A percentile compares a stretch with the other conserved stretches of the same genome.
phyloP scores from a whole-genome alignment of 2,329 filamentous ascomycete species.

The Colletotrichum liaoningense region DNA sequence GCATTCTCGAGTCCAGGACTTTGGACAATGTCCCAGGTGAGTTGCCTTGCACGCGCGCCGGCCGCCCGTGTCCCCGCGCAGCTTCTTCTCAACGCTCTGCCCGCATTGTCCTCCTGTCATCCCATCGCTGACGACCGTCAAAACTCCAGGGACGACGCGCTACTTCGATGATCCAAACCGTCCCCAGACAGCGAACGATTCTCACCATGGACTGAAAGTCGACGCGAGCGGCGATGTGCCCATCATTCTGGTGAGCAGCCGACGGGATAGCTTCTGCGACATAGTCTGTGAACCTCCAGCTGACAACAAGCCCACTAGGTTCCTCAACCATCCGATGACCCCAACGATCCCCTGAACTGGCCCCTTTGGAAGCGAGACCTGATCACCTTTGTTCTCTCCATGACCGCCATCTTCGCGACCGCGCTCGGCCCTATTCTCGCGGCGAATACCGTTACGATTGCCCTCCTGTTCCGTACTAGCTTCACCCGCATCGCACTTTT shows the following conservation, averaged over 20 bases:
- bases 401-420: constrained; percentile 85
- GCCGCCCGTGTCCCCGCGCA: not conserved
- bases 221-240: constrained; percentile 74
- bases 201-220: constrained; percentile 72
- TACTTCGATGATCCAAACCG: constrained; percentile 71
- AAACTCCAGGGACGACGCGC: constrained; percentile 65
- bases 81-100: not conserved
- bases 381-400: constrained; percentile 81
- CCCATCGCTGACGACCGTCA: constrained; percentile 9
- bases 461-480: constrained; percentile 70
- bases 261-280: not conserved
- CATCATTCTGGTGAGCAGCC: constrained; percentile 76
- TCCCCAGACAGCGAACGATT: constrained; percentile 54
- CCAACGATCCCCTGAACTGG: constrained; percentile 90
- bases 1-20: constrained; percentile 76
- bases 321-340: constrained; percentile 91
- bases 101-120: constrained; percentile 19
- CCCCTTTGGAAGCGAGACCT: constrained; percentile 86
- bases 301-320: constrained; percentile 46
- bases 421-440: constrained; percentile 88
- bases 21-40: constrained; percentile 81
- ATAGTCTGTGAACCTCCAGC: not conserved
- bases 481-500: constrained; percentile 85
- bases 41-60: not conserved
- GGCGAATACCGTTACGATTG: constrained; percentile 85